Evolutionary conservation across 1,284 basidiomycete genomes (phyloP).

Genomic region (Kwoniella shivajii): DNA sequence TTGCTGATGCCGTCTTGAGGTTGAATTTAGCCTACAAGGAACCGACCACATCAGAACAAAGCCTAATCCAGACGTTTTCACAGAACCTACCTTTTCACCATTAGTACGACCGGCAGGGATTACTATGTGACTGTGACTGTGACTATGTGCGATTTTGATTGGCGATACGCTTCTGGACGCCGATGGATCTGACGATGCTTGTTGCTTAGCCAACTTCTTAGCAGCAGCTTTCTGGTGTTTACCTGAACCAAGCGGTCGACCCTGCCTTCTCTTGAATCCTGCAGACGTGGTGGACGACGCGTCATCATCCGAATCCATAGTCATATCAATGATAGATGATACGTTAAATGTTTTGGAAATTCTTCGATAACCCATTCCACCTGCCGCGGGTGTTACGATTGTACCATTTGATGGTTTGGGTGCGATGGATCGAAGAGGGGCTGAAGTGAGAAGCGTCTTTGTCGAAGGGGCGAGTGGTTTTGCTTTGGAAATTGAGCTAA

Average conservation of each 20-base stretch:
- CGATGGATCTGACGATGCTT: no score
- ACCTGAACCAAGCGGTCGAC: constrained; percentile 22
- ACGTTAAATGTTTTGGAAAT: neutral
- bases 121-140: neutral
- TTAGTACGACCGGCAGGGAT: neutral
- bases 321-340: neutral
- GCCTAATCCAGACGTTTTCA: neutral
- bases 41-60: no score
- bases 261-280: constrained; percentile 3
- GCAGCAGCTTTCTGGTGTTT: constrained; percentile 16
- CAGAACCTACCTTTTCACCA: neutral
- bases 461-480: neutral
- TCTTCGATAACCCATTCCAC: no score
- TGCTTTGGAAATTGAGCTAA: neutral
- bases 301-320: neutral
- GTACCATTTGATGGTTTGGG: neutral
- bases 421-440: neutral
- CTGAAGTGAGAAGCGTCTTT: neutral
- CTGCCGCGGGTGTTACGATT: no score
- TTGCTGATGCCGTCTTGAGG: no score
- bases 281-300: no score
- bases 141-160: neutral
- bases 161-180: no score
- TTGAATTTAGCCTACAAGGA: no score
- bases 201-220: constrained; percentile 4